Evolutionary conservation across 2,329 filamentous ascomycete genomes (phyloP).

Genomic region (Aspergillus sp.): DNA sequence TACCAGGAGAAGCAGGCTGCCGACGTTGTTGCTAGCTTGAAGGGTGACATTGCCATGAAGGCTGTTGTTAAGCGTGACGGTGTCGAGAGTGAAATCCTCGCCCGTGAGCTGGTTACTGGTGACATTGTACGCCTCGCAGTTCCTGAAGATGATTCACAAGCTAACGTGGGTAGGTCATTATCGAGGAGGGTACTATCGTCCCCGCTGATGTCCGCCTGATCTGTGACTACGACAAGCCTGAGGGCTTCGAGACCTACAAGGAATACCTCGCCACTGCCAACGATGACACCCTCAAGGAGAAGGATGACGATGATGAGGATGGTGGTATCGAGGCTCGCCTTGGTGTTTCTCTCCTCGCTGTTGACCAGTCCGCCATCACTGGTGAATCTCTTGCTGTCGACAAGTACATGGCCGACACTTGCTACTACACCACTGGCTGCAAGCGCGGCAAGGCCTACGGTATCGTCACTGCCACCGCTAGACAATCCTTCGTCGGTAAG

Average conservation of each 20-base stretch:
- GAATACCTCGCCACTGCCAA: conserved; percentile 66
- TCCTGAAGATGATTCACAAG: neutral
- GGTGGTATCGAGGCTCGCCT: conserved; percentile 60
- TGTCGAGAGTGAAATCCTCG: conserved; percentile 69
- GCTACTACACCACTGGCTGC: conserved; percentile 81
- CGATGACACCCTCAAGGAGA: conserved; percentile 64
- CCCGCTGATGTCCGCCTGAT: conserved; percentile 73
- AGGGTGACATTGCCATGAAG: conserved; percentile 80
- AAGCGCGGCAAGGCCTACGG: conserved; percentile 79
- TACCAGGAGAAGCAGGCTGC: conserved; percentile 82
- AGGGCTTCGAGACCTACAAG: conserved; percentile 70
- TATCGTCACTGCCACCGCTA: conserved; percentile 69
- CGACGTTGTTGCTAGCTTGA: conserved; percentile 73
- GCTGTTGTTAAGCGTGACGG: conserved; percentile 70
- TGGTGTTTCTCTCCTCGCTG: conserved; percentile 69
- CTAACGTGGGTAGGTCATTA: conserved; percentile 56
- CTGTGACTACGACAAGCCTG: conserved; percentile 71
- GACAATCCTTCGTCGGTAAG: conserved; percentile 75
- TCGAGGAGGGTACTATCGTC: conserved; percentile 73
- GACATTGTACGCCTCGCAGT: conserved; percentile 64
- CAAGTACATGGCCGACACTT: conserved; percentile 70
- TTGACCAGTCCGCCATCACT: conserved; percentile 80
- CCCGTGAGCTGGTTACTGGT: conserved; percentile 73
- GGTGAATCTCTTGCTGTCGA: conserved; percentile 72
- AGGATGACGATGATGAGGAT: conserved; percentile 61